Base-by-base conservation (phyloP, 2,329 filamentous ascomycete species). In the Huntiella decipiens region DNA sequence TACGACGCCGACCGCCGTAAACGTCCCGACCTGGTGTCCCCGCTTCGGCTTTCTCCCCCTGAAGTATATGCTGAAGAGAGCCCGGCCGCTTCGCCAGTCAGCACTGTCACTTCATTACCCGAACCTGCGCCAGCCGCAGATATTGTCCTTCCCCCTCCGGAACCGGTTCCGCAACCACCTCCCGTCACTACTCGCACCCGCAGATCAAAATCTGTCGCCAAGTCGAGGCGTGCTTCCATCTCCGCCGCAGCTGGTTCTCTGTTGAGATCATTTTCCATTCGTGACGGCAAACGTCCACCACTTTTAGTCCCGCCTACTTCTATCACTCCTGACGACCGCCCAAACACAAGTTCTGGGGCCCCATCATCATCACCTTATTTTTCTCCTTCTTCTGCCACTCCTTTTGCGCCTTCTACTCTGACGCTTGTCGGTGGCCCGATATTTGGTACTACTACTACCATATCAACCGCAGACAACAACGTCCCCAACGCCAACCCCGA, bases 31-130 rank as follows among this genome's bases (percentile, higher is more conserved):
- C 47, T 49, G 33, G 47, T 49, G 6, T 49, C 47, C 4, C 47
- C 47, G 28, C 37, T 49, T 16, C 47, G 47, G 8, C 40, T 49
- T 43, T 49, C 47, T 17, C 47, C 47, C n/a, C 47, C 47, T 10
- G 44, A 49, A 6, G 15, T 45, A 28, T 6, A 34, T 15, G 31
- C 34, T 34, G 40, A 43, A 35, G 31, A 43, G 12, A 43, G 28
- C 31, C 15, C 31, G 33, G 28, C 40, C 1, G 31, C 17, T 13
- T 43, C 40, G 16, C 40, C 40, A 16, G 40, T 13, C 13, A 34
- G 28, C 17, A 34, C 40, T 33, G 31, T 35, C 16, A 43, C 40
- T 16, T 43, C 35, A 28, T 33, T 36, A 16, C 7, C 36, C 17
- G 15, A 16, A 8, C 11, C 19, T 38, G 13, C 43, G 33, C 28